A percentile compares a stretch with the other conserved stretches of the same genome.
These are phyloP conservation scores for Rhizophora apiculata DNA, from an alignment of 345 rosid species.

Conservation along the genomic window DNA sequence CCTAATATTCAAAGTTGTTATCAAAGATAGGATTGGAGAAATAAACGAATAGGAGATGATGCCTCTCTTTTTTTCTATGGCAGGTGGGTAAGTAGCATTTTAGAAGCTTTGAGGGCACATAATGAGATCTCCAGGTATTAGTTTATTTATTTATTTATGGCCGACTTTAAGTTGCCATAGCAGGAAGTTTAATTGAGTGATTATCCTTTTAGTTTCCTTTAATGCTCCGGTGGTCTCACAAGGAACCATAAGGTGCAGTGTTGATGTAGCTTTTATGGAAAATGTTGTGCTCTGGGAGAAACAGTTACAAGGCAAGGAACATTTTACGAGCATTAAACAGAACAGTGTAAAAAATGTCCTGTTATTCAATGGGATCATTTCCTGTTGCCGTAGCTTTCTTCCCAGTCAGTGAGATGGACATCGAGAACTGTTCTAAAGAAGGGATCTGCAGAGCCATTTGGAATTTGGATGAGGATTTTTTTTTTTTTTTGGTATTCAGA, in stretches of 20 bases:
- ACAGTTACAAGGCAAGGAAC: not conserved
- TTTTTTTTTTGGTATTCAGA: too few relatives aligned
- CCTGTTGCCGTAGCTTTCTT: conserved; percentile 5
- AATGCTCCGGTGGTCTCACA: not conserved
- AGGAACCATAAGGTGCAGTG: not conserved
- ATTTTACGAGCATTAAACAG: not conserved
- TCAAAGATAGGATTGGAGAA: not conserved
- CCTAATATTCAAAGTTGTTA: not conserved
- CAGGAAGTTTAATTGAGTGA: not conserved
- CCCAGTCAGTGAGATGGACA: conserved; percentile 18
- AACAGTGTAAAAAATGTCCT: not conserved
- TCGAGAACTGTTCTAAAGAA: conserved; percentile 11
- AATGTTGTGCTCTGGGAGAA: not conserved
- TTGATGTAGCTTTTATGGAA: not conserved
- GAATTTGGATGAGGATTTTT: conserved; percentile 5
- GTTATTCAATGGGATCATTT: not conserved
- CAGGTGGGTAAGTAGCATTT: conserved; percentile 86
- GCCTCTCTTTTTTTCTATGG: conserved; percentile 11
- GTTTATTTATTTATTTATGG: not conserved
- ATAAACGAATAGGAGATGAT: not conserved
- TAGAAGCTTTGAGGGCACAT: conserved; percentile 53
- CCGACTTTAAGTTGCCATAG: too few relatives aligned
- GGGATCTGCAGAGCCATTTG: conserved; percentile 18
- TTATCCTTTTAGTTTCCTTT: conserved; percentile 3
- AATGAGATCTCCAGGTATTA: conserved; percentile 1